Conservation (phyloP, 495 filamentous ascomycete species). For the Lophiostoma macrostomum region DNA sequence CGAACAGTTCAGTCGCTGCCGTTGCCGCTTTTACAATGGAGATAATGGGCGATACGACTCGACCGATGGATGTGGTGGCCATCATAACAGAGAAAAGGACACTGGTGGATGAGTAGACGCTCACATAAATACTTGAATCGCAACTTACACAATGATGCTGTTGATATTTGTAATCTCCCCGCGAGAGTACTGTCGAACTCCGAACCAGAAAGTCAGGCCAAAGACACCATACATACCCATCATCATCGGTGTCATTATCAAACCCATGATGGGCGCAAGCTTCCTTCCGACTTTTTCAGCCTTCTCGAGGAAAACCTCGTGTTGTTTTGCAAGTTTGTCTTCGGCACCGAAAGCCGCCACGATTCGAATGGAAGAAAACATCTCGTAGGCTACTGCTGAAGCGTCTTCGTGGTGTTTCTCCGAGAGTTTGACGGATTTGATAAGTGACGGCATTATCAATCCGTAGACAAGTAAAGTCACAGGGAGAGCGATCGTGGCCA, state of each 20-base stretch:
- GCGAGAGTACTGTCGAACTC: conserved; percentile 31
- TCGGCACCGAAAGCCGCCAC: conserved; percentile 64
- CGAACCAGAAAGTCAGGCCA: conserved; percentile 39
- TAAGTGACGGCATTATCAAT: conserved; percentile 53
- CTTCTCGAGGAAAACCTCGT: conserved; percentile 56
- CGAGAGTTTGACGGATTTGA: conserved; percentile 55
- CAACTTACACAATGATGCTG: conserved; percentile 31
- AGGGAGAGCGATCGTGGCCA: conserved; percentile 54
- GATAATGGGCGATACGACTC: conserved; percentile 26
- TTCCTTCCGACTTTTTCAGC: conserved; percentile 53
- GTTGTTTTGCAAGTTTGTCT: conserved; percentile 51
- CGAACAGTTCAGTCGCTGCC: conserved; percentile 32
- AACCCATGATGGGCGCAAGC: conserved; percentile 49
- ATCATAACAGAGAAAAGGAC: conserved; percentile 35
- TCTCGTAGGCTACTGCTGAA: conserved; percentile 56
- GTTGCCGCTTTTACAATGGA: conserved; percentile 30
- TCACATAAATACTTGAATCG: neutral
- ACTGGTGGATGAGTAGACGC: neutral
- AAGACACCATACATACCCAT: conserved; percentile 35
- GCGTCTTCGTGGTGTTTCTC: conserved; percentile 59
- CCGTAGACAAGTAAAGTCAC: conserved; percentile 57
- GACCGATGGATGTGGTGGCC: conserved; percentile 25
- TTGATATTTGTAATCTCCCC: conserved; percentile 20
- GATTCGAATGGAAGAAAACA: conserved; percentile 46
- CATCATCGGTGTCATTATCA: conserved; percentile 33